Evolutionary conservation across 768 basidiomycete species (phyloP), one percentile per base, ranked within the genome.

Genomic region (Leccinum subgranulosum): DNA sequence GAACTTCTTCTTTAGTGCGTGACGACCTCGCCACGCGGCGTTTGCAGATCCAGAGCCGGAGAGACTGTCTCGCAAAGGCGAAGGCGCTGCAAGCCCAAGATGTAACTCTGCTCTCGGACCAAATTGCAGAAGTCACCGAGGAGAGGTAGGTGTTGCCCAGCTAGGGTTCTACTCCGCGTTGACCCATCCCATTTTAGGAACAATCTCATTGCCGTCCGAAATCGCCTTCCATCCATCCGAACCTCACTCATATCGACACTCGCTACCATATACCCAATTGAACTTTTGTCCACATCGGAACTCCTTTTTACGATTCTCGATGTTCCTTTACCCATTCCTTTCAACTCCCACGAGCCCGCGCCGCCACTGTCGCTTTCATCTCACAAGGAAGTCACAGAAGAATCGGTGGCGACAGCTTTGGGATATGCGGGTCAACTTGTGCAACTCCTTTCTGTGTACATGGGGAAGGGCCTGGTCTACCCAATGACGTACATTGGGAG

Each of bases 401-500:
- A 96, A 51, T 76, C 81, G 3, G 84, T 94, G 10, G 93, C 97
- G 0, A 91, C 92, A 14, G 92, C 96, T 6, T 76, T 98, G 21
- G 97, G 95, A 3, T 94, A 90, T 69, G 90, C 87, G 2, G 95
- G 92, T 1, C 88, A 97, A 67, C 82, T 94, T 3, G 81, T 96
- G 36, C 88, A 93, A 54, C 76, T 93, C 7, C 78, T 98, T 48
- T 86, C 93, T 0, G 81, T 82, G 31, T 93, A 98, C 64, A 76
- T 89, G 59, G 87, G 87, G 1, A 86, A 86, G 59, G 77, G 80
- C 23, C 73, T 98, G 43, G 81, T 90, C 14, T 98, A 99, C 75
- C 93, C 95, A 23, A 81, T 98, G 51, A 93, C 90, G 19, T 94
- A 85, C 72, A 81, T 92, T 50, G 95, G 94, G 3, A 98, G 94